Evolutionary conservation across 768 basidiomycete species (phyloP), one percentile per base, ranked within the genome.

Genomic region (Rickenella mellea): DNA sequence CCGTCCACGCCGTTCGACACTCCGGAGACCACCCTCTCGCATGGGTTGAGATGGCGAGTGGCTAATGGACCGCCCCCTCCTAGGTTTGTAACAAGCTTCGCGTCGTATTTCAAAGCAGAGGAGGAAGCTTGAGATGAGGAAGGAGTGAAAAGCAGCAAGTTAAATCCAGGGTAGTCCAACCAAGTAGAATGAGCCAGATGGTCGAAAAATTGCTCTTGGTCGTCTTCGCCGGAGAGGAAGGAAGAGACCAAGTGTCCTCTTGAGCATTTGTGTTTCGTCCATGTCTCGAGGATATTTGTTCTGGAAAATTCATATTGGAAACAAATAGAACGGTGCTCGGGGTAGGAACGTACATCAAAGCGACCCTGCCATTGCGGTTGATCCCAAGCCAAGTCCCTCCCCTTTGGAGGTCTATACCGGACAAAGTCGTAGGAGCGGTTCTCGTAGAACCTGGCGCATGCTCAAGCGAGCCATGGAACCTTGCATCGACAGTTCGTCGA

Each of bases 331-430:
- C n/a, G n/a, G n/a, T n/a, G n/a, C n/a, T n/a, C n/a, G n/a, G n/a
- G n/a, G n/a, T n/a, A n/a, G n/a, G n/a, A n/a, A 59, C 86, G 60
- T 59, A 88, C 87, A 89, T 54, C 40, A 90, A 55, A 10, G 83
- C 84, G 42, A 87, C 61, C 49, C 71, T 72, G 19, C 88, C 88
- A 45, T 69, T 48, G 46, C 72, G 70, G 55, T 59, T 76, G 43
- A 88, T 60, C 10, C 88, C 88, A 53, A 87, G 71, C 88, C 88
- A 91, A 26, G 86, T 83, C 32, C 88, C 88, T 28, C 85, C 85
- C 2, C 78, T 85, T 37, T 64, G 64, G 17, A 67, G 54, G 61
- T 91, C 88, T 50, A 79, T 72, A 37, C 88, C 88, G 2, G 85
- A 89, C 42, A 91, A 68, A 46, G 90, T 58, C 19, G 11, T 19